phyloP scores from a whole-genome alignment of 257 asterid genomes.

The Solanum medicagineum region DNA sequence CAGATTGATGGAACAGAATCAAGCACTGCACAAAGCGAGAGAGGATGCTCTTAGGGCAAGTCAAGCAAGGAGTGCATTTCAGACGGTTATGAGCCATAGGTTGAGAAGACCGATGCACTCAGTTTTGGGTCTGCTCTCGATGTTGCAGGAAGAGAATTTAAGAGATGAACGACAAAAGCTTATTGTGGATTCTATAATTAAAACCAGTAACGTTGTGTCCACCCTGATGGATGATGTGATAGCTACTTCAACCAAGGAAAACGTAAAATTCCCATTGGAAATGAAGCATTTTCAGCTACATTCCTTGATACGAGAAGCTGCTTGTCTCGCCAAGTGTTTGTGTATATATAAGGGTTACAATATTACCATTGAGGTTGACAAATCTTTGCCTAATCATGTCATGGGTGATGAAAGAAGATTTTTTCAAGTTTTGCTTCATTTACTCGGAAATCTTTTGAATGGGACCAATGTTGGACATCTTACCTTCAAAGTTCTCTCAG shows the following conservation, averaged over 20 bases:
- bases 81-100: conserved; percentile 75
- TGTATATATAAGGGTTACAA: conserved; percentile 46
- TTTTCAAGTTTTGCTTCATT: conserved; percentile 74
- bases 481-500: conserved; percentile 37
- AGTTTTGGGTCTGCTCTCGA: conserved; percentile 57
- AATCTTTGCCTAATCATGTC: conserved; percentile 57
- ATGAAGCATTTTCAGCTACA: conserved; percentile 54
- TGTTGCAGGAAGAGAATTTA: conserved; percentile 58
- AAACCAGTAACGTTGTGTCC: conserved; percentile 61
- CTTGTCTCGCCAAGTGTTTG: conserved; percentile 78
- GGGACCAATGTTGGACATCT: conserved; percentile 47
- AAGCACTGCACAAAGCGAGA: conserved; percentile 63
- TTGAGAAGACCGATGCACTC: conserved; percentile 92
- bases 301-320: conserved; percentile 59
- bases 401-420: conserved; percentile 92
- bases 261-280: conserved; percentile 49
- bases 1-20: conserved; percentile 61
- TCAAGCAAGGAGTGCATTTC: conserved; percentile 72
- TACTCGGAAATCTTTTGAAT: conserved; percentile 66
- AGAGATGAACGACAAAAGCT: conserved; percentile 44
- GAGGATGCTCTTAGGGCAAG: conserved; percentile 81
- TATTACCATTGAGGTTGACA: conserved; percentile 61
- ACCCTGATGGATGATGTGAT: conserved; percentile 61
- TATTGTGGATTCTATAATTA: conserved; percentile 58
- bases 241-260: conserved; percentile 55